Evolutionary conservation across 2,329 filamentous ascomycete species (phyloP), one percentile per base, ranked within the genome.

Genomic region (Grosmannia serpens): DNA sequence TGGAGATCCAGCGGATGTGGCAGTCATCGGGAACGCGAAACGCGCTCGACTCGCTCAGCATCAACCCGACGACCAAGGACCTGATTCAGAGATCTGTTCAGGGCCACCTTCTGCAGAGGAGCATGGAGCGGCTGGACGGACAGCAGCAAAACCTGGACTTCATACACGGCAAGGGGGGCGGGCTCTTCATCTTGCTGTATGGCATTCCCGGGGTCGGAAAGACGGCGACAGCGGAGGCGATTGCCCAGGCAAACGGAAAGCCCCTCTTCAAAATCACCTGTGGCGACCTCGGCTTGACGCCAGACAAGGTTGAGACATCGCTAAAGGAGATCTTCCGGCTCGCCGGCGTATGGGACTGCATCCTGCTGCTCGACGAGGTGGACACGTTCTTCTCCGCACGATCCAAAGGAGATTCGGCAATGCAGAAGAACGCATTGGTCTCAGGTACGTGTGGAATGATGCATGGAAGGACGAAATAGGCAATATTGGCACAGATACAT

Each of bases 261-360:
- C 77, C 76, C 0, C 65, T 79, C 2, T 77, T 77, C 51, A 69
- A 71, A 9, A 76, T 81, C 56, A 79, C 77, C 0, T 78, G 75
- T 13, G 77, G 77, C 52, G 75, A 79, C 58, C 70, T 77, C 0
- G 73, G 75, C 17, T 64, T 73, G n/a, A 72, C 70, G 0, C 71
- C 76, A 6, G 56, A 61, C 13, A 64, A 67, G 9, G 65, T 71
- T 1, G 68, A 72, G 58, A 41, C 56, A 15, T 63, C 62, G 0
- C 62, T 73, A n/a, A 60, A 68, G 27, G 58, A 55, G 4, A 62
- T 62, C 44, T 65, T 67, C 49, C 57, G 58, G 1, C 57, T 64
- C 11, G 64, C 62, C 5, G 53, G 60, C 10, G 58, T 59, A 38
- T 67, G 66, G 64, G 60, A 62, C 11, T 65, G 64, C 31, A 61